phyloP scores from a whole-genome alignment of 2,329 filamentous ascomycete genomes.

The Penicillium sp. region DNA sequence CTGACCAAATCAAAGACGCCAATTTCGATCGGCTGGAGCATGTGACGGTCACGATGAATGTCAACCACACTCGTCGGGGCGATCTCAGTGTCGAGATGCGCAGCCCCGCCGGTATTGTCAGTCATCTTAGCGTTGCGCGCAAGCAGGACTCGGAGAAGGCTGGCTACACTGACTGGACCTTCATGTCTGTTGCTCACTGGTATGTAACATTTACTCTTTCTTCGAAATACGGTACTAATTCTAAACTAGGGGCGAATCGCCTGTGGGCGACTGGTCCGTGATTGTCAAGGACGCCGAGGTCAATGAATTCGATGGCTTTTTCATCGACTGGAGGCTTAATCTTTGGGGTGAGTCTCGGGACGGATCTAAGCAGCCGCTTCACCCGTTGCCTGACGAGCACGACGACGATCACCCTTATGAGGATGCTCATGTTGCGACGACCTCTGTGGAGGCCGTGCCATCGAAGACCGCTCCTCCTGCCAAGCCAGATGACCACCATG shows the following conservation, averaged over 20 bases:
- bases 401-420: slow-evolving; percentile 80
- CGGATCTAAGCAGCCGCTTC: slow-evolving; percentile 65
- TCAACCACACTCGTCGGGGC: slow-evolving; percentile 80
- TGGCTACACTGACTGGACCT: slow-evolving; percentile 95
- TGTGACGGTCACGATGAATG: slow-evolving; percentile 96
- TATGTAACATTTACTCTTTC: slow-evolving; percentile 45
- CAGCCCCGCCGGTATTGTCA: slow-evolving; percentile 77
- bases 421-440: slow-evolving; percentile 62
- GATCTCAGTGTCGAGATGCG: slow-evolving; percentile 90
- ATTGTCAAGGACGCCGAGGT: slow-evolving; percentile 79
- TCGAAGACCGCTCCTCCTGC: slow-evolving; percentile 46
- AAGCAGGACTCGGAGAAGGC: slow-evolving; percentile 61
- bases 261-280: slow-evolving; percentile 85
- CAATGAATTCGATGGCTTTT: slow-evolving; percentile 74
- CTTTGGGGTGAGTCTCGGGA: slow-evolving; percentile 91
- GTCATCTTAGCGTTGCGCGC: slow-evolving; percentile 76
- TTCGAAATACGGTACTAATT: slow-evolving; percentile 26
- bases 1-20: slow-evolving; percentile 73
- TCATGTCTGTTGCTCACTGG: slow-evolving; percentile 98
- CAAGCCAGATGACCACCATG: slow-evolving; percentile 62
- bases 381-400: slow-evolving; percentile 77
- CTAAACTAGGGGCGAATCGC: slow-evolving; percentile 73
- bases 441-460: slow-evolving; percentile 53
- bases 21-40: slow-evolving; percentile 89
- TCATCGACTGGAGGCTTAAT: slow-evolving; percentile 89